Conservation (phyloP, 2,329 filamentous ascomycete species). For the Dactylellina haptotyla region DNA sequence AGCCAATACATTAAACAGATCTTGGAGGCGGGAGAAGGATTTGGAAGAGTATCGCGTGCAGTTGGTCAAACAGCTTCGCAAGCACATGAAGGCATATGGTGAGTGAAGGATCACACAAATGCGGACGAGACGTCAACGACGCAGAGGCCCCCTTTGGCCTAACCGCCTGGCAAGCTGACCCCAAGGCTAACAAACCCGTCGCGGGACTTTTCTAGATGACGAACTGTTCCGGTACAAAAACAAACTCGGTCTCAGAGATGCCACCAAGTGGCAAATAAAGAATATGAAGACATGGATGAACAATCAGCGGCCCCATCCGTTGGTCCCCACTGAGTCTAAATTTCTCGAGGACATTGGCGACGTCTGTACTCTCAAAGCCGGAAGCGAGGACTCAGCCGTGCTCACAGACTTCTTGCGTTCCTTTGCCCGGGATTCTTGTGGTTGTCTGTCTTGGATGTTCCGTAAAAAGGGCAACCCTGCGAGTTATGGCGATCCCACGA, state of each 20-base stretch:
- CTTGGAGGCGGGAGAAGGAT: constrained; percentile 44
- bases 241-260: constrained; percentile 23
- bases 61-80: constrained; percentile 31
- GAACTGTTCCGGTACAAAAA: constrained; percentile 49
- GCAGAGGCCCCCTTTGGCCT: not conserved
- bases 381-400: constrained; percentile 45
- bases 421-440: constrained; percentile 25
- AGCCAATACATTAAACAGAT: constrained; percentile 20
- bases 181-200: not conserved
- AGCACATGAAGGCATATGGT: constrained; percentile 49
- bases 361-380: constrained; percentile 22
- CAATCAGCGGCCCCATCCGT: constrained; percentile 34
- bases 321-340: constrained; percentile 31
- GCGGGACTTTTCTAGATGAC: constrained; percentile 14
- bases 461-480: constrained; percentile 40
- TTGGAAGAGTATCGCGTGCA: constrained; percentile 41
- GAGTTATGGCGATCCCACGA: constrained; percentile 27
- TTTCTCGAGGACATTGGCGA: constrained; percentile 33
- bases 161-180: not conserved
- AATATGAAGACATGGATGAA: constrained; percentile 45
- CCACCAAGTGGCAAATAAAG: constrained; percentile 30
- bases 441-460: constrained; percentile 26
- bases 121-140: not conserved
- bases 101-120: not conserved
- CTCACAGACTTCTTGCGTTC: constrained; percentile 28